A percentile compares a stretch with the other conserved stretches of the same genome.
phyloP scores from a whole-genome alignment of 78 protist genomes.

The Dictyostelium firmibasis region DNA sequence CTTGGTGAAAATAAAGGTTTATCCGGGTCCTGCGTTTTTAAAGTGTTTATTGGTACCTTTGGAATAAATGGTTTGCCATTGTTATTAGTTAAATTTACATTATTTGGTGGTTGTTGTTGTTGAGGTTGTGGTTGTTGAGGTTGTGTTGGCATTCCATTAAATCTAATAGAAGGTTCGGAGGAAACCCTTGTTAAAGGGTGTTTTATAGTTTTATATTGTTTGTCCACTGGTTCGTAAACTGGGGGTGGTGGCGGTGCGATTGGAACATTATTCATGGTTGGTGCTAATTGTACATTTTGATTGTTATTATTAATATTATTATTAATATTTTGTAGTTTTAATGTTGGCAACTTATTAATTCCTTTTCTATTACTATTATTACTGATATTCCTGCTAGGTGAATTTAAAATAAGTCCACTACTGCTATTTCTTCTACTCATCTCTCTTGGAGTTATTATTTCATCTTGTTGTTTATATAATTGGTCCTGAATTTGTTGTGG shows the following conservation, averaged over 20 bases:
- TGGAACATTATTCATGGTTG: background rate
- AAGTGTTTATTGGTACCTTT: background rate
- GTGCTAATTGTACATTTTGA: background rate
- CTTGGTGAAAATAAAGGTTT: background rate
- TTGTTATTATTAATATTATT: background rate
- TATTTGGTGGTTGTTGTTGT: background rate
- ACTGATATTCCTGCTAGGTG: background rate
- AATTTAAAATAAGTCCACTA: background rate
- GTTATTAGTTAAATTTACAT: background rate
- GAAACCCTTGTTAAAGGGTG: conserved; percentile 49
- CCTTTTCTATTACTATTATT: background rate
- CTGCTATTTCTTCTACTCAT: background rate
- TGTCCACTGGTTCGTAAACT: background rate
- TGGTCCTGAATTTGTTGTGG: background rate
- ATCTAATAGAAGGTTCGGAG: conserved; percentile 41
- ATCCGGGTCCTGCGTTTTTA: background rate
- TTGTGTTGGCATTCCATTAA: background rate
- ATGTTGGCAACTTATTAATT: background rate
- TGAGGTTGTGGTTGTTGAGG: background rate
- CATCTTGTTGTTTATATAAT: background rate
- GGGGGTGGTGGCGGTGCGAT: background rate
- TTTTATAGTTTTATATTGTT: conserved; percentile 27
- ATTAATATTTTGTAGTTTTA: background rate
- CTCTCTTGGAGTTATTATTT: background rate
- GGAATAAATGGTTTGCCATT: background rate